Base-by-base conservation (phyloP, 352 stramenopile genomes). In the Phytophthora ramorum region DNA sequence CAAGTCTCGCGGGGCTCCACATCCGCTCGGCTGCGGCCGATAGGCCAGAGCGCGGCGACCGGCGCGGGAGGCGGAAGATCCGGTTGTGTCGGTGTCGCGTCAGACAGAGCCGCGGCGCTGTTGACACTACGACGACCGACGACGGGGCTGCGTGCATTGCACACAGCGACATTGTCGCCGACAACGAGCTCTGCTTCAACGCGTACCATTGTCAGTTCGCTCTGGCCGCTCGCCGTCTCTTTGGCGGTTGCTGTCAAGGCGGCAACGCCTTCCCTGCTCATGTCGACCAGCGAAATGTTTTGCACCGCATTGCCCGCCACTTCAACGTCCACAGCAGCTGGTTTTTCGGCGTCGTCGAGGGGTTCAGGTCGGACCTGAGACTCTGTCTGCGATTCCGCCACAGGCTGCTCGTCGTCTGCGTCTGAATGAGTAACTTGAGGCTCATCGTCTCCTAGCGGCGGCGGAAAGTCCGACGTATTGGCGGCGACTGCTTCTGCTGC, bases 1-100 rank as follows among this genome's bases (percentile, higher is more conserved):
- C 84, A 95, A 20, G 78, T 91, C 58, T 90, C 78, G 7, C 83
- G 79, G 12, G 69, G 66, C 37, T 89, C 79, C 6, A 48, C 9
- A 13, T 65, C 54, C 35, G 46, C 32, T 58, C 26, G 40, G 17
- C 40, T 28, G 30, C 26, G 40, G 17, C 34, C 20, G 30, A 58
- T 4, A 22, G 43, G 32, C 38, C 43, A 44, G 30, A 63, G 26
- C 30, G 34, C 54, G 61, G 35, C 37, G 26, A 59, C 59, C 56
- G 45, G 59, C 12, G 59, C 30, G 0, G 58, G 63, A 24, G 68
- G 50, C 50, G 59, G 63, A 85, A 79, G 70, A 81, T 80, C 54
- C 56, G 46, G 26, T 48, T 44, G 38, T 40, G 16, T 28, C 44
- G 47, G 56, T 26, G 43, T 24, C 30, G 20, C 48, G 46, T 22